Evolutionary conservation across 805 yeast species (phyloP), one percentile per base, ranked within the genome.

Genomic region (Ogataea degrootiae): DNA sequence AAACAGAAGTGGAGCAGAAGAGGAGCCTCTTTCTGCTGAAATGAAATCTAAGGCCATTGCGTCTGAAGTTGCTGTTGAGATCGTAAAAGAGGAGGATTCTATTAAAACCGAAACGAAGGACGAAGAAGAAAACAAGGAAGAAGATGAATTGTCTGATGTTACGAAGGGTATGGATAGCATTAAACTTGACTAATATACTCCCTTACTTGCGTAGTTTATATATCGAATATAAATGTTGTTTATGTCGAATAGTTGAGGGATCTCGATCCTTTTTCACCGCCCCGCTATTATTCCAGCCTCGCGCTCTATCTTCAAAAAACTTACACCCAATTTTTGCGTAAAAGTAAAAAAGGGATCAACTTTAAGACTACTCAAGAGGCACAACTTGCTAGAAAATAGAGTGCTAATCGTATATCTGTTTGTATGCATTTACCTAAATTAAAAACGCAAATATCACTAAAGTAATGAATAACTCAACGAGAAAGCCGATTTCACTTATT

Each of bases 31-130:
- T 21, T 43, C 52, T 8, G 55, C 60, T 1, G 54, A 51, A n/a
- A 59, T 62, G 41, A 60, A 54, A 41, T 51, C 57, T 0, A 55
- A 66, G 22, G 61, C 59, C 8, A 53, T 67, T 33, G 53, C 60
- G 1, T 53, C 55, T 23, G 63, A 62, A 17, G 52, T 60, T 22
- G 55, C 58, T 26, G 11, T 11, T 26, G 31, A 26, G 11, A 26
- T 26, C 4, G 9, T 26, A 9, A 26, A 26, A 9, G 58, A 62
- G 29, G 48, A 55, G 37, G 52, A 53, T 29, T 48, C 38, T 15
- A 22, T 41, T 5, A 29, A 34, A 5, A 35, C 39, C n/a, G 34
- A 44, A 37, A 33, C 41, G 4, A 29, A 34, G 6, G 33, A 39
- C n/a, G 34, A 42, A 36, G 39, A 53, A 31, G 39, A 36, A 14